Percentiles rank a stretch among this genome's conserved stretches.
phyloP scores from a whole-genome alignment of 495 filamentous ascomycete species.

The Talaromyces trachyspermus region DNA sequence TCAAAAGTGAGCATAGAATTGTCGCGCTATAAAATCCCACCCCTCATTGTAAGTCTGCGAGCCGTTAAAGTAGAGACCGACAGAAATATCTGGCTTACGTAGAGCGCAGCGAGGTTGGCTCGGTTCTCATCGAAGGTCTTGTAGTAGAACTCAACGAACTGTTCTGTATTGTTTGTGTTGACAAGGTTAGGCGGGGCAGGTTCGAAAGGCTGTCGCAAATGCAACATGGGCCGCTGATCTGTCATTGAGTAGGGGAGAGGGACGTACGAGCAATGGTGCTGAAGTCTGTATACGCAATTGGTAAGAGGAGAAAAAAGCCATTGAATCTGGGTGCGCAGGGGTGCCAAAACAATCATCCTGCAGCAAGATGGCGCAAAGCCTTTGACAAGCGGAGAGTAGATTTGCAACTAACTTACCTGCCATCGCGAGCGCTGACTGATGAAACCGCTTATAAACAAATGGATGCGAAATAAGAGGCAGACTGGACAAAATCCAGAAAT shows the following conservation, averaged over 20 bases:
- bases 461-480: constrained; percentile 8
- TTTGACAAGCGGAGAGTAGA: no score
- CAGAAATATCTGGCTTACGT: constrained; percentile 46
- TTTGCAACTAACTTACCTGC: constrained; percentile 23
- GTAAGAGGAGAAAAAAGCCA: no score
- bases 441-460: not conserved
- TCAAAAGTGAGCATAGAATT: constrained; percentile 94
- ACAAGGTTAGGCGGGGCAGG: not conserved
- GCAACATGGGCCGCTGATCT: not conserved
- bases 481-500: not conserved
- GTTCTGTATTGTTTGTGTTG: constrained; percentile 40
- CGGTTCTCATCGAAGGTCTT: constrained; percentile 69
- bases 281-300: constrained; percentile 36
- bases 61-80: not conserved
- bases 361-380: no score
- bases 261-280: constrained; percentile 47
- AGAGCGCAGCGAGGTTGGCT: constrained; percentile 55
- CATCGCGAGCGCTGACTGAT: constrained; percentile 28
- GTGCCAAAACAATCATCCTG: no score
- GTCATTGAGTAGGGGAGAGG: not conserved
- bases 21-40: constrained; percentile 50
- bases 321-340: no score
- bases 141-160: constrained; percentile 89
- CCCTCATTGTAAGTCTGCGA: not conserved
- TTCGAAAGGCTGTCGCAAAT: not conserved